Base-by-base conservation (phyloP, 106 monocot species). In the Xerophyta viscosa region DNA sequence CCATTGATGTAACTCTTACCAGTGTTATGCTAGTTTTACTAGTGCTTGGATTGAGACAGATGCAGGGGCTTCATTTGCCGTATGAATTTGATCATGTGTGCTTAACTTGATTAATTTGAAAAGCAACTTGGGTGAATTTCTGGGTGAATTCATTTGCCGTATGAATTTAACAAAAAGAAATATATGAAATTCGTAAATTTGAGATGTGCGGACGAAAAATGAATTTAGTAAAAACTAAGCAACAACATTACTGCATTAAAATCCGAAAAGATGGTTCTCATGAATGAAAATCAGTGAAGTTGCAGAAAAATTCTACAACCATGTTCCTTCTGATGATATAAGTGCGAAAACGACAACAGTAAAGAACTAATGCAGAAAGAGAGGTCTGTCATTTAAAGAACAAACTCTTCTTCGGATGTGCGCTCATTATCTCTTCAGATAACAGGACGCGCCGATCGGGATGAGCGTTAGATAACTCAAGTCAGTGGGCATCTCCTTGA, bases 401-500 rank as follows among this genome's bases (percentile, higher is more conserved):
- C 46, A 46, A 46, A 46, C 19, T 20, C 46, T 46, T 19, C 3
- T n/a, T n/a, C 7, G 46, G 7, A 18, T 1, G 46, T 19, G 19
- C 8, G 46, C 39, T 46, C 46, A 46, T 46, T 20, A 46, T 13
- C 10, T 20, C 46, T 44, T 46, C 28, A 52, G 52, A 52, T 29
- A 27, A 29, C 15, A 29, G 18, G 14, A 29, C 29, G 9, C 29
- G 12, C 52, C 15, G 27, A 52, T 52, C 52, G 0, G 29, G 12
- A 26, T 26, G 27, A 13, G 12, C 14, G 27, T 52, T 52, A 18
- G 28, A 23, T 1, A 54, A 57, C 37, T 21, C 4, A 11, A 45
- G 15, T 73, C 41, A 79, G 30, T 65, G 47, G 3, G 54, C 36
- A 8, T 50, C 30, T 2, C 51, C 27, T 4, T 66, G 61, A 30